Percentiles rank a stretch among this genome's conserved stretches.
phyloP scores from a whole-genome alignment of 2,329 filamentous ascomycete species.

The Colletotrichum echinochloae region DNA sequence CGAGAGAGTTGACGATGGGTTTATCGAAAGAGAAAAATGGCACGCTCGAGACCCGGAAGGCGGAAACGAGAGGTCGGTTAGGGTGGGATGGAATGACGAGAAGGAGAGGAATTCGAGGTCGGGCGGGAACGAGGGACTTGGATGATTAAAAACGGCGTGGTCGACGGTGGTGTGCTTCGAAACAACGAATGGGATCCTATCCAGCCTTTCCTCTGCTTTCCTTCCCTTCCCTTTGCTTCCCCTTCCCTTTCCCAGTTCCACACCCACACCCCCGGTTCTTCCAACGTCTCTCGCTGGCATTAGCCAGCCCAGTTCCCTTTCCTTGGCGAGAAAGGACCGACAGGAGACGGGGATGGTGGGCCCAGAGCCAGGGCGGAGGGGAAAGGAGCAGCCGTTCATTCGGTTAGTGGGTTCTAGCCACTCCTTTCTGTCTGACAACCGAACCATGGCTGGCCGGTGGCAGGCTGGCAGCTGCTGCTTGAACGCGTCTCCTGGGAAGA shows the following conservation, averaged over 20 bases:
- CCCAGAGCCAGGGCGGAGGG: background rate
- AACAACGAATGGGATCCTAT: constrained; percentile 12
- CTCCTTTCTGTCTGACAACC: constrained; percentile 30
- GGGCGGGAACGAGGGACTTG: constrained; percentile 36
- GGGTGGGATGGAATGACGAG: constrained; percentile 23
- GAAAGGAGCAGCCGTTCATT: constrained; percentile 16
- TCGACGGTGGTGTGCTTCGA: constrained; percentile 27
- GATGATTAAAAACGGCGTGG: constrained; percentile 38
- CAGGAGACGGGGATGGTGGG: constrained; percentile 38
- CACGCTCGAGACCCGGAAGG: constrained; percentile 34
- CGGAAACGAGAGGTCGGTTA: constrained; percentile 33
- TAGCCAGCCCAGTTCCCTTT: constrained; percentile 30
- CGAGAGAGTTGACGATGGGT: constrained; percentile 39
- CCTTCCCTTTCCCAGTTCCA: background rate
- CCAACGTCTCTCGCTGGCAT: constrained; percentile 10
- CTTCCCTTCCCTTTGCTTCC: background rate
- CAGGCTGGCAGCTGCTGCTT: constrained; percentile 18
- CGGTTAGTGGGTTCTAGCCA: constrained; percentile 12
- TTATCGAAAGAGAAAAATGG: constrained; percentile 30
- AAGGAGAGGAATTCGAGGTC: constrained; percentile 14
- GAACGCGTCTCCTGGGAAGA: constrained; percentile 11
- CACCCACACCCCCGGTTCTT: background rate
- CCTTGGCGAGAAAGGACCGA: constrained; percentile 39
- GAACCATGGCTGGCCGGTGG: constrained; percentile 19
- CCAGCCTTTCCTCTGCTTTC: background rate